Conservation (phyloP, 2,329 filamentous ascomycete species). For the Diplodia intermedia region DNA sequence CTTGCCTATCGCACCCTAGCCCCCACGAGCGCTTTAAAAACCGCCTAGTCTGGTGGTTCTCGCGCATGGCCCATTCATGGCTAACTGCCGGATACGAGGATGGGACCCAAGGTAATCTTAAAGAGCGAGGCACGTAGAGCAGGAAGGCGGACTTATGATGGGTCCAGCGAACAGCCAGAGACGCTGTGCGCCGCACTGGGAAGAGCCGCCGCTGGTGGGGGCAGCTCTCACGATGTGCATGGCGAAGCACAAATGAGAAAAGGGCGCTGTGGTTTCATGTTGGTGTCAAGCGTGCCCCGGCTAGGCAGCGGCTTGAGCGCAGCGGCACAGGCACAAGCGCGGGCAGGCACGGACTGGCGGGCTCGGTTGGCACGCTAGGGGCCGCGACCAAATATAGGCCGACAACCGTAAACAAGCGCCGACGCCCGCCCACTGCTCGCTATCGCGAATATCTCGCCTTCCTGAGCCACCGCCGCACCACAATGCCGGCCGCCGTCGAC, state of each 20-base stretch:
- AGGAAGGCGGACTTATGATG: neutral
- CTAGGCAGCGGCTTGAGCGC: slow-evolving; percentile 11
- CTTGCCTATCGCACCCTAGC: slow-evolving; percentile 3
- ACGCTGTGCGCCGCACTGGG: neutral
- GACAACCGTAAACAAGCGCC: slow-evolving; percentile 24
- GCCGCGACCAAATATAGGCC: slow-evolving; percentile 25
- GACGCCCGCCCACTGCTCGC: slow-evolving; percentile 22
- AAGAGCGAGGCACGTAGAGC: neutral
- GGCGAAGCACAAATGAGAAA: slow-evolving; percentile 10
- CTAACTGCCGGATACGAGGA: slow-evolving; percentile 14
- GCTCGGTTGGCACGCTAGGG: slow-evolving; percentile 1
- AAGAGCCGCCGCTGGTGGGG: neutral
- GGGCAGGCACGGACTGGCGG: neutral
- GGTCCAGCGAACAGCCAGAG: neutral
- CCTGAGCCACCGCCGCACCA: neutral
- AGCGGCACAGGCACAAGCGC: neutral
- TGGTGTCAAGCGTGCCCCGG: slow-evolving; percentile 18
- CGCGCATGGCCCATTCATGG: neutral
- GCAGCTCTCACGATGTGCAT: neutral
- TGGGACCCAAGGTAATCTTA: slow-evolving; percentile 3
- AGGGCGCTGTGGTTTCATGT: slow-evolving; percentile 22
- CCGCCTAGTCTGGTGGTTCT: neutral
- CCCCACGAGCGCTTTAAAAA: slow-evolving; percentile 16
- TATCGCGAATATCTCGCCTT: slow-evolving; percentile 8
- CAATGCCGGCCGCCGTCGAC: slow-evolving; percentile 43